A percentile compares a stretch with the other conserved stretches of the same genome.
These are phyloP conservation scores for Picea glauca DNA, from an alignment of 75 land plant species.

Conservation along the genomic window DNA sequence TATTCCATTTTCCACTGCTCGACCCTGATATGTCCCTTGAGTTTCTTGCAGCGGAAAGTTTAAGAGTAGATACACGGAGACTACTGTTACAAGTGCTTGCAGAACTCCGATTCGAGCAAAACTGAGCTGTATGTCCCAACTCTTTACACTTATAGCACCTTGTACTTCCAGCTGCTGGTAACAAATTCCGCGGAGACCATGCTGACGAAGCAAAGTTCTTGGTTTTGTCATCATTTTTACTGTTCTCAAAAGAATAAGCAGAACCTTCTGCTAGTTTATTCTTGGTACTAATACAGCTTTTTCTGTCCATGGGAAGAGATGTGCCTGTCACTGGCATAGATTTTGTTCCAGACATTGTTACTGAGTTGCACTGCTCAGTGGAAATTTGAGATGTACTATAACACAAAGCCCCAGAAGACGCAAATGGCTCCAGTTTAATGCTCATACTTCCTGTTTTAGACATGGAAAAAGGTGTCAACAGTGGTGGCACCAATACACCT, in stretches of 20 bases:
- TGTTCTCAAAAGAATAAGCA: constrained; percentile 14
- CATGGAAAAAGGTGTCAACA: not conserved
- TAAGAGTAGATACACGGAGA: constrained; percentile 13
- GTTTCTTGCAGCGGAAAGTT: constrained; percentile 20
- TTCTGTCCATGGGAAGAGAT: not conserved
- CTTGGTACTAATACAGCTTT: not conserved
- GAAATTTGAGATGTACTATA: not conserved
- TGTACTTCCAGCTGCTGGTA: constrained; percentile 12
- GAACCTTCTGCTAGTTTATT: constrained; percentile 1
- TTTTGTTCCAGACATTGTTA: constrained; percentile 2
- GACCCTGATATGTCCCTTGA: constrained; percentile 15
- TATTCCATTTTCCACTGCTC: constrained; percentile 32
- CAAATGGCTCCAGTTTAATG: not conserved
- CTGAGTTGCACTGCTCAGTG: not conserved
- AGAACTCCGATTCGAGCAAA: constrained; percentile 23
- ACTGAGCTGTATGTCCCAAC: constrained; percentile 36
- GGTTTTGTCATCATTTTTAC: constrained; percentile 14
- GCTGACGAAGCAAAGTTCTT: constrained; percentile 13
- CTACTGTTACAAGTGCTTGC: not conserved
- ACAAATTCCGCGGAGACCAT: constrained; percentile 9
- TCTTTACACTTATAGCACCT: constrained; percentile 46
- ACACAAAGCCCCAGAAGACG: not conserved
- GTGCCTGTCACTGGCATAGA: not conserved
- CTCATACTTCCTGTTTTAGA: not conserved
- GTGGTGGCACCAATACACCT: not conserved